Conservation (phyloP, 768 basidiomycete genomes). For the Xerocomellus amylosporus region DNA sequence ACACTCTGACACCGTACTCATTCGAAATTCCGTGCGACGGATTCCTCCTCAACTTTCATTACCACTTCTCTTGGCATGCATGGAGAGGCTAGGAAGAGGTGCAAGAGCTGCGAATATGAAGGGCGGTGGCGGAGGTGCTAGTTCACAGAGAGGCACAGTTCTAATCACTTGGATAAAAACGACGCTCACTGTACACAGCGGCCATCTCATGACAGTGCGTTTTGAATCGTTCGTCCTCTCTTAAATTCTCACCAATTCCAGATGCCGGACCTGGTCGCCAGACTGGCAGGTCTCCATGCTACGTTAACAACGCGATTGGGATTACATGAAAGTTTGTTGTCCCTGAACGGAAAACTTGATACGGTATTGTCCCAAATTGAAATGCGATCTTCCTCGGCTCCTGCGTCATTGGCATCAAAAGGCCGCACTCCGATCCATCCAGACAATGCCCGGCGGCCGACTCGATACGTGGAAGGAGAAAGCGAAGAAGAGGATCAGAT, state of each 20-base stretch:
- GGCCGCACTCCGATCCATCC: constrained; percentile 36
- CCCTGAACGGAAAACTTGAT: constrained; percentile 86
- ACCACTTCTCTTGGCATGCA: constrained; percentile 81
- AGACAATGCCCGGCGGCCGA: constrained; percentile 40
- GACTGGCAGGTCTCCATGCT: constrained; percentile 80
- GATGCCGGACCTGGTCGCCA: constrained; percentile 91
- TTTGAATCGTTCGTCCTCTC: not conserved
- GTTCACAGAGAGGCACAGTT: constrained; percentile 68
- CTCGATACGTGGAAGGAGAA: constrained; percentile 76
- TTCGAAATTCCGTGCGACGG: constrained; percentile 82
- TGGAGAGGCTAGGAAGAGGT: constrained; percentile 82
- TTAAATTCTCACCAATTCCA: constrained; percentile 32
- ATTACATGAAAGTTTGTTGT: constrained; percentile 80
- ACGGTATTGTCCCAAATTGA: constrained; percentile 94
- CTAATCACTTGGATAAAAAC: constrained; percentile 78
- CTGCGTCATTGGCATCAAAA: constrained; percentile 49
- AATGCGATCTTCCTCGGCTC: constrained; percentile 73
- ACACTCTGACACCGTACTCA: constrained; percentile 77
- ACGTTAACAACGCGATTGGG: constrained; percentile 76
- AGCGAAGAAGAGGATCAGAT: constrained; percentile 63
- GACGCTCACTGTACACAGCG: constrained; percentile 81
- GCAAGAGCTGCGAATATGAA: constrained; percentile 69
- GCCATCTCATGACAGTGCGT: constrained; percentile 91
- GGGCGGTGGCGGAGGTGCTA: constrained; percentile 76
- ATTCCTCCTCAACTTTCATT: constrained; percentile 86